Evolutionary conservation across 1,139 yeast genomes (phyloP).

Genomic region (Magnusiomyces magnusii): DNA sequence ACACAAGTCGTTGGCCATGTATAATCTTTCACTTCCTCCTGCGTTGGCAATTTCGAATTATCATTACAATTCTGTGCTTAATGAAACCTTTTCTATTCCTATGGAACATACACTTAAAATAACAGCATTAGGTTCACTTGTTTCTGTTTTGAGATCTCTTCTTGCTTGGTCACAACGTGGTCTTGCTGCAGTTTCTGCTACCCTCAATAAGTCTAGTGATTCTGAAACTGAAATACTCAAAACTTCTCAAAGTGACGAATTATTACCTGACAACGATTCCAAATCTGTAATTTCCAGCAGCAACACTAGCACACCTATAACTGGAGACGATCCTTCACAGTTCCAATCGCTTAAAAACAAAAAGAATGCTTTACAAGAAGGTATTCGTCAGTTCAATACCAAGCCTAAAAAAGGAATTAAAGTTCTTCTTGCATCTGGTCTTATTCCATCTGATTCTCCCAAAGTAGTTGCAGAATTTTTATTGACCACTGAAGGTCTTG

Average conservation of each 20-base stretch:
- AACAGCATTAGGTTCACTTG: constrained; percentile 71
- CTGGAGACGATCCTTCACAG: constrained; percentile 65
- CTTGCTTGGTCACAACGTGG: constrained; percentile 87
- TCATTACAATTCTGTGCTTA: constrained; percentile 49
- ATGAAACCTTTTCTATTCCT: constrained; percentile 20
- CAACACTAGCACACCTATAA: constrained; percentile 15
- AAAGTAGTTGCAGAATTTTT: constrained; percentile 65
- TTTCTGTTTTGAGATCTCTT: constrained; percentile 73
- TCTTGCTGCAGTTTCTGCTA: constrained; percentile 30
- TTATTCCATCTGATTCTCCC: constrained; percentile 57
- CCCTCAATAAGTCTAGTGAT: constrained; percentile 7
- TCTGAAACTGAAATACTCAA: constrained; percentile 9
- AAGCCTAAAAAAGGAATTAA: constrained; percentile 78
- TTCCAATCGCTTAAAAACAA: constrained; percentile 80
- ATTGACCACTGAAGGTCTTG: constrained; percentile 69
- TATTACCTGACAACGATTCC: constrained; percentile 15
- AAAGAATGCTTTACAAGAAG: constrained; percentile 68
- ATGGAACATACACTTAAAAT: constrained; percentile 74
- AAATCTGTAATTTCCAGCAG: constrained; percentile 15
- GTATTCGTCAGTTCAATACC: constrained; percentile 29
- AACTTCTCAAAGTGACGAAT: constrained; percentile 10
- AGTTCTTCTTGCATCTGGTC: constrained; percentile 52
- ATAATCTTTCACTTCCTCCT: constrained; percentile 65
- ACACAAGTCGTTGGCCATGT: constrained; percentile 58
- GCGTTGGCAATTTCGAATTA: constrained; percentile 61